phyloP scores from a whole-genome alignment of 345 rosid genomes.

The Noccaea caerulescens region DNA sequence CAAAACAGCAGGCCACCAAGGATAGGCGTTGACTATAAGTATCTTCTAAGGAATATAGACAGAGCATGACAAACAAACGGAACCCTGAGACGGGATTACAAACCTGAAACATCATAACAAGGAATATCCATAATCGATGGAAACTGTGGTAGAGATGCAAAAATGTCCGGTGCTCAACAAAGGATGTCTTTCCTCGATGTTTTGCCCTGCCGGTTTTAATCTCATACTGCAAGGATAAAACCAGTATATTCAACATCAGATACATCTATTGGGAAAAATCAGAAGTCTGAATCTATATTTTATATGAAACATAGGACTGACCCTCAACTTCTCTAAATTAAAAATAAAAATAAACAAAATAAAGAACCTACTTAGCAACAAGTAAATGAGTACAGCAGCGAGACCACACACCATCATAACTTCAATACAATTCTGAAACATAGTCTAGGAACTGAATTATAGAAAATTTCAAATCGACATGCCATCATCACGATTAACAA shows the following conservation, averaged over 20 bases:
- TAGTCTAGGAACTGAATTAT: slow-evolving; percentile 24
- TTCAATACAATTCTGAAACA: slow-evolving; percentile 31
- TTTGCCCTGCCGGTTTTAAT: slow-evolving; percentile 65
- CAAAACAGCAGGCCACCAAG: slow-evolving; percentile 1
- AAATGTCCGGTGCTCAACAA: slow-evolving; percentile 95
- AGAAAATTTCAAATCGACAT: slow-evolving; percentile 9
- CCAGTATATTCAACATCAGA: slow-evolving; percentile 30
- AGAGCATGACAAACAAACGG: slow-evolving; percentile 9
- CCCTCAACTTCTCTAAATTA: slow-evolving; percentile 3
- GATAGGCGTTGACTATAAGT: slow-evolving; percentile 11
- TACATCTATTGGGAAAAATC: slow-evolving; percentile 11
- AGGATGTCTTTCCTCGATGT: slow-evolving; percentile 88
- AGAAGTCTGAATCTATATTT: slow-evolving; percentile 18
- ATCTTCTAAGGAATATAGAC: slow-evolving; percentile 18
- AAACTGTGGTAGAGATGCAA: slow-evolving; percentile 97
- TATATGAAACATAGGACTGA: slow-evolving; percentile 13
- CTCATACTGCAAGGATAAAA: slow-evolving; percentile 57
- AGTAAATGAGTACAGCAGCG: slow-evolving; percentile 24
- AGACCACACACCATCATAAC: slow-evolving; percentile 28
- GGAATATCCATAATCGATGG: slow-evolving; percentile 98
- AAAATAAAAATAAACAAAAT: not conserved
- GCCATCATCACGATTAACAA: slow-evolving; percentile 6
- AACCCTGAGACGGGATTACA: slow-evolving; percentile 27
- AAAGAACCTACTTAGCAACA: slow-evolving; percentile 25
- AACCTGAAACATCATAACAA: slow-evolving; percentile 98